A percentile compares a stretch with the other conserved stretches of the same genome.
Conservation (phyloP, 2,329 filamentous ascomycete species). For the Dactylonectria estremocensis region DNA sequence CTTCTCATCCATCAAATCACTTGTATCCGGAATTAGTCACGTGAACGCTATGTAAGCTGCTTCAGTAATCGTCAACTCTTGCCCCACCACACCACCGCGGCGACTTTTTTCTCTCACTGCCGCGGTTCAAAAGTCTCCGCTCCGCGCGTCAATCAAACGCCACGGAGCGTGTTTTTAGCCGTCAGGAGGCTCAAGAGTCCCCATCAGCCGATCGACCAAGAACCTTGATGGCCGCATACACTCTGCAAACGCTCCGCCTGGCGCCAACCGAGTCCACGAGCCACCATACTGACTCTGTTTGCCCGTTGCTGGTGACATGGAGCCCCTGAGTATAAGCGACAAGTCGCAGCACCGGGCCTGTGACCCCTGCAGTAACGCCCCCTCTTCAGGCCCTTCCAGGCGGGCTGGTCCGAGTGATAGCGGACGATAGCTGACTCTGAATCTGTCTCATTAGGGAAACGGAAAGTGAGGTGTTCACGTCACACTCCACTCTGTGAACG, state of each 20-base stretch:
- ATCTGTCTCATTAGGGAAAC: slow-evolving; percentile 26
- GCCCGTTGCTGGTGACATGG: slow-evolving; percentile 26
- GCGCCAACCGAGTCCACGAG: background rate
- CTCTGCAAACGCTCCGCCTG: background rate
- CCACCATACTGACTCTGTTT: background rate
- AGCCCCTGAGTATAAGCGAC: slow-evolving; percentile 32
- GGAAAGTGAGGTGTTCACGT: slow-evolving; percentile 34
- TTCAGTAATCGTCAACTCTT: no score
- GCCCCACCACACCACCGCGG: background rate
- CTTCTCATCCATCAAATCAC: no score
- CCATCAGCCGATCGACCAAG: background rate
- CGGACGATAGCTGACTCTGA: background rate
- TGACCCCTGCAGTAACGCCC: slow-evolving; percentile 34
- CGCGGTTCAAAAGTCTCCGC: background rate
- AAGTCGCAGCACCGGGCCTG: slow-evolving; percentile 38
- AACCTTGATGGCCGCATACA: background rate
- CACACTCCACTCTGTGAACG: slow-evolving; percentile 36
- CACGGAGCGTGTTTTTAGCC: background rate
- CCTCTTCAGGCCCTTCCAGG: background rate
- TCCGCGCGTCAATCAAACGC: background rate
- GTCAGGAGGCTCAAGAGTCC: background rate
- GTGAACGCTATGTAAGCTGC: no score
- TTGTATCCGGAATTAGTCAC: no score
- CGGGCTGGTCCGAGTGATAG: background rate
- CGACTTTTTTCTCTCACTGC: background rate